Evolutionary conservation across 768 basidiomycete species (phyloP).

Genomic region (Auricularia sp.): DNA sequence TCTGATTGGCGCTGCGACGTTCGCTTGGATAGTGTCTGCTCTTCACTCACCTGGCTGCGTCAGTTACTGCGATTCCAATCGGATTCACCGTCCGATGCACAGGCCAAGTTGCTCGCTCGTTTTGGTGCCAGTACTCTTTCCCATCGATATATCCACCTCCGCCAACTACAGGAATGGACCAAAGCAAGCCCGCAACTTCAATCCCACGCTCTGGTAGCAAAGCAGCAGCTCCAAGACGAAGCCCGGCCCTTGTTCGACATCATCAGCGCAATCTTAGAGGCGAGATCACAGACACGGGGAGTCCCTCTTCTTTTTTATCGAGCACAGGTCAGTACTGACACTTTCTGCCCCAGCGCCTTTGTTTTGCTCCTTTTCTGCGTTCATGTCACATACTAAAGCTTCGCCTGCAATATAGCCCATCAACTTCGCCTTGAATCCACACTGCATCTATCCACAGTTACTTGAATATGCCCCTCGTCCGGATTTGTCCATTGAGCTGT

Average conservation of each 20-base stretch:
- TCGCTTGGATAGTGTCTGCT: no score
- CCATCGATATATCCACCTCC: no score
- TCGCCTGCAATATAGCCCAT: slow-evolving; percentile 35
- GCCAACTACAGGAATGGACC: no score
- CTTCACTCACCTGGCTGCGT: no score
- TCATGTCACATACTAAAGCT: slow-evolving; percentile 5
- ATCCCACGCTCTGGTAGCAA: no score
- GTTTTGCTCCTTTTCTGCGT: slow-evolving; percentile 6
- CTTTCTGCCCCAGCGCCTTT: slow-evolving; percentile 7
- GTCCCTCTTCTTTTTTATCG: slow-evolving; percentile 29
- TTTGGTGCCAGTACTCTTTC: no score
- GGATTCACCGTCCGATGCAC: no score
- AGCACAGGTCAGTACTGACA: slow-evolving; percentile 33
- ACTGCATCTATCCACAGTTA: background rate
- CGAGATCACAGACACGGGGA: slow-evolving; percentile 14
- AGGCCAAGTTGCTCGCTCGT: no score
- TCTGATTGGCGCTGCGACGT: no score
- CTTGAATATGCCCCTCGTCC: background rate
- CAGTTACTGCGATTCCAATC: no score
- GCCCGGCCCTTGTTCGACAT: background rate
- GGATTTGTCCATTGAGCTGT: background rate
- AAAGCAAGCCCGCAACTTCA: no score
- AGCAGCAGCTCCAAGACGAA: background rate
- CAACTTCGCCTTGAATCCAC: slow-evolving; percentile 36
- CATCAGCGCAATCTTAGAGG: background rate